Evolutionary conservation across 2,329 filamentous ascomycete genomes (phyloP), one percentile per base, ranked within the genome.

Genomic region (Fusarium domesticum): DNA sequence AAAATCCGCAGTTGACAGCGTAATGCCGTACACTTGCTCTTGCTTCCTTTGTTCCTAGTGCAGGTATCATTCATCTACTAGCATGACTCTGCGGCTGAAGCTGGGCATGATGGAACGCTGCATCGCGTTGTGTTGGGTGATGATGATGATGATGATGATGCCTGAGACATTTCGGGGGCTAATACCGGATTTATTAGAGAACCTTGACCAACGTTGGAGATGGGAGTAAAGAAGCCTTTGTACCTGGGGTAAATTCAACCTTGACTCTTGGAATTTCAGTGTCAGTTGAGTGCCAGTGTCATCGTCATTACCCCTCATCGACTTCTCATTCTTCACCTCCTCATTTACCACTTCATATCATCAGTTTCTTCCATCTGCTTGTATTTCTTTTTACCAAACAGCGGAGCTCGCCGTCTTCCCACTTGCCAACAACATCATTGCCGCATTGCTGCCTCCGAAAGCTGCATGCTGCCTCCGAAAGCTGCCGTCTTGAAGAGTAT

Each of bases 241-340:
- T n/a, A n/a, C n/a, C n/a, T n/a, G n/a, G n/a, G n/a, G n/a, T n/a
- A n/a, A n/a, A n/a, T n/a, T n/a, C n/a, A n/a, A n/a, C n/a, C n/a
- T n/a, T n/a, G n/a, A n/a, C n/a, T n/a, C n/a, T n/a, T n/a, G n/a
- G n/a, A n/a, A n/a, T n/a, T n/a, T n/a, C n/a, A n/a, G n/a, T n/a
- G n/a, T n/a, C n/a, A n/a, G n/a, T 42, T 39, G 42, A n/a, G 45
- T 15, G 37, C 19, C 25, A 42, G 36, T 37, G 28, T 25, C 28
- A 37, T 47, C 43, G 48, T 49, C 54, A 54, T 54, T 50, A 50
- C 46, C 34, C 32, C 49, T 56, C 53, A 50, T 52, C 49, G 54
- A 39, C 32, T n/a, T 7, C 11, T 35, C 34, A 8, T 19, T 28
- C n/a, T n/a, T 28, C 17, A 8, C 3, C 23, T 10, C 14, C 30